Evolutionary conservation across 192 early-diverging fungal genomes (phyloP).

Genomic region (Coemansia sp.): DNA sequence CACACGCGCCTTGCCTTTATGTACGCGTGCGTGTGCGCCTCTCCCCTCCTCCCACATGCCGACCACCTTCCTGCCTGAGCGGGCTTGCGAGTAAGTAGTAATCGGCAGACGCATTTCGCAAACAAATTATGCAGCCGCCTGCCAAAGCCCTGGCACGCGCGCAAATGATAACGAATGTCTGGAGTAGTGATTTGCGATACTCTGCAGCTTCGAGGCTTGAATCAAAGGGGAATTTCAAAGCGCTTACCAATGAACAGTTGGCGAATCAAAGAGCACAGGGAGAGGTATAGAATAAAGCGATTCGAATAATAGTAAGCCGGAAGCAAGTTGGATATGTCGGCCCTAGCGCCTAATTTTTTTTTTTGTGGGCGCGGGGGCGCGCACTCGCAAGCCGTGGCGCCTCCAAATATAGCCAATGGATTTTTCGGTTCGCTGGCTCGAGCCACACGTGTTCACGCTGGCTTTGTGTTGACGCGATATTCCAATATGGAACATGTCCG

Average conservation of each 20-base stretch:
- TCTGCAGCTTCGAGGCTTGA: background rate
- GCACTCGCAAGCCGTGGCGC: background rate
- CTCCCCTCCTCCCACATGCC: background rate
- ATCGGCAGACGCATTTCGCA: background rate
- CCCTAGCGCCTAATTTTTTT: background rate
- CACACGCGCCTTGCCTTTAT: background rate
- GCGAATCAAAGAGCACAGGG: conserved; percentile 9
- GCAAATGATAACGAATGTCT: background rate
- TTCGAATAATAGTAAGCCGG: background rate
- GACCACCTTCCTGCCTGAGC: background rate
- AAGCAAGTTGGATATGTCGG: too few relatives aligned
- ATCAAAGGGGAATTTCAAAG: background rate
- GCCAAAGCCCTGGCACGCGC: background rate
- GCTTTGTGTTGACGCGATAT: background rate
- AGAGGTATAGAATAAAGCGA: background rate
- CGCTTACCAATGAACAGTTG: conserved; percentile 10
- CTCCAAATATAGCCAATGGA: too few relatives aligned
- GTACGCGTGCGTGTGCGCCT: background rate
- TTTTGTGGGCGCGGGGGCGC: background rate
- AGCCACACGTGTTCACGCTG: background rate
- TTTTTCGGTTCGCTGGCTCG: background rate
- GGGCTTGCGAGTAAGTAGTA: background rate
- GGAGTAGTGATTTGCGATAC: background rate
- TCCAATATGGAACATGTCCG: background rate
- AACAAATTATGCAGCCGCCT: background rate